Percentiles rank a stretch among this genome's conserved stretches.
phyloP scores from a whole-genome alignment of 306 rosid genomes.

The Sindora glabra region DNA sequence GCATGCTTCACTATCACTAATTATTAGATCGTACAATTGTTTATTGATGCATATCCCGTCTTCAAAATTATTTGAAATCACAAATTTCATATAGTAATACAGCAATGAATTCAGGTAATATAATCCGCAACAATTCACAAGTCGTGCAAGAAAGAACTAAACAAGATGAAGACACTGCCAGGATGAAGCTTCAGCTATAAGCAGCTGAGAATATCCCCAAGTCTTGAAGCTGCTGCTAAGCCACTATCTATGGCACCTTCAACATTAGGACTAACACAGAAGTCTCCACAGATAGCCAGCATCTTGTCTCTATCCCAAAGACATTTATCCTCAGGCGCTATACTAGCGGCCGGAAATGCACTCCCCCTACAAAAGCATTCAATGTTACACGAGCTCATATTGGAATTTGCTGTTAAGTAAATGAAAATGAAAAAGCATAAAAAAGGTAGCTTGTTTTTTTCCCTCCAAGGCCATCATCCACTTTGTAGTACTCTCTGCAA shows the following conservation, averaged over 20 bases:
- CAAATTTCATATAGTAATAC: too few relatives aligned
- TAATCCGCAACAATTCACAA: too few relatives aligned
- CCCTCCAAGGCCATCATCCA: not conserved
- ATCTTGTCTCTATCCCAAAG: slow-evolving; percentile 72
- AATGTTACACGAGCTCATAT: not conserved
- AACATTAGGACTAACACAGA: slow-evolving; percentile 77
- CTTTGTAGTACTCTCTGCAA: not conserved
- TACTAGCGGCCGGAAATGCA: slow-evolving; percentile 73
- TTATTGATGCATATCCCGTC: too few relatives aligned
- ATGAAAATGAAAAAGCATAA: too few relatives aligned
- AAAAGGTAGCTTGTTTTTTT: too few relatives aligned
- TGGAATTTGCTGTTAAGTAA: not conserved
- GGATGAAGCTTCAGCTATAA: slow-evolving; percentile 16
- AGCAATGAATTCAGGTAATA: too few relatives aligned
- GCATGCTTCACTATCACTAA: too few relatives aligned
- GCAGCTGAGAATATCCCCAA: slow-evolving; percentile 39
- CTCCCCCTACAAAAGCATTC: slow-evolving; percentile 62
- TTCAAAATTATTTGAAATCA: too few relatives aligned
- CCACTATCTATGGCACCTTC: slow-evolving; percentile 88
- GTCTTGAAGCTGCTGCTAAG: slow-evolving; percentile 73
- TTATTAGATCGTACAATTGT: too few relatives aligned
- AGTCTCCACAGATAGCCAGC: slow-evolving; percentile 81
- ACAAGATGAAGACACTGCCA: too few relatives aligned
- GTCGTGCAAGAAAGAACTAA: too few relatives aligned
- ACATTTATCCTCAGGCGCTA: slow-evolving; percentile 69